These are phyloP conservation scores for Neurospora crassa DNA, from an alignment of 2,329 filamentous ascomycete species.

Conservation along the genomic window DNA sequence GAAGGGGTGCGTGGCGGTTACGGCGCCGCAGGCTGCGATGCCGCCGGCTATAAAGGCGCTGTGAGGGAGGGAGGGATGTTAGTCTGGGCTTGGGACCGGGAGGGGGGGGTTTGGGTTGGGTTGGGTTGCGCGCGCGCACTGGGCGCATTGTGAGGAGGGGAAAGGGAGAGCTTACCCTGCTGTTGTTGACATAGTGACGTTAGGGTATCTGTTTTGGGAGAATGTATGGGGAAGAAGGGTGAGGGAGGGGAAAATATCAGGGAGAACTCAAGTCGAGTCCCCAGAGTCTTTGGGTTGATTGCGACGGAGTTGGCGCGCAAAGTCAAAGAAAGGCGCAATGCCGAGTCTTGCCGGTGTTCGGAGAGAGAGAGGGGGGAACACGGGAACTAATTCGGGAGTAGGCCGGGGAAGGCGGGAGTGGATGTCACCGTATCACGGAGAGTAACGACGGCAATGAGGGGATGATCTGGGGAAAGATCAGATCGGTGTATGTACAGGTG, in stretches of 20 bases:
- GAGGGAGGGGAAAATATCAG: background rate
- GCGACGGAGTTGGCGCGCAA: background rate
- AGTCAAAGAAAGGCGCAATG: conserved; percentile 2
- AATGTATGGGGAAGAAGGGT: background rate
- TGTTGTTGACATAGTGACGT: conserved; percentile 40
- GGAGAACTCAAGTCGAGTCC: background rate
- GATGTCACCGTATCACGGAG: background rate
- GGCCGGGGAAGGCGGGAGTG: background rate
- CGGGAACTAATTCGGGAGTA: background rate
- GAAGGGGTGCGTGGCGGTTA: conserved; percentile 95
- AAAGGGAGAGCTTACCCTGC: conserved; percentile 25
- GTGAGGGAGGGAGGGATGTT: conserved; percentile 15
- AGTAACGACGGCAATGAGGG: background rate
- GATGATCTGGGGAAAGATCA: background rate
- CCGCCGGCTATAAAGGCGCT: conserved; percentile 92
- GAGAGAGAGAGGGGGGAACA: background rate
- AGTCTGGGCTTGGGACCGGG: background rate
- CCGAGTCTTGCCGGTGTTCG: conserved; percentile 7
- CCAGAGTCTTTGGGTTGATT: background rate
- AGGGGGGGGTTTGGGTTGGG: background rate
- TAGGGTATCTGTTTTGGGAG: background rate
- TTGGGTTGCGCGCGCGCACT: background rate
- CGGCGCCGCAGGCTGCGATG: conserved; percentile 92
- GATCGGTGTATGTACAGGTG: background rate
- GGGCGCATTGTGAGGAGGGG: background rate